Conservation (phyloP, 2,329 filamentous ascomycete genomes). For the Calonectria montana region DNA sequence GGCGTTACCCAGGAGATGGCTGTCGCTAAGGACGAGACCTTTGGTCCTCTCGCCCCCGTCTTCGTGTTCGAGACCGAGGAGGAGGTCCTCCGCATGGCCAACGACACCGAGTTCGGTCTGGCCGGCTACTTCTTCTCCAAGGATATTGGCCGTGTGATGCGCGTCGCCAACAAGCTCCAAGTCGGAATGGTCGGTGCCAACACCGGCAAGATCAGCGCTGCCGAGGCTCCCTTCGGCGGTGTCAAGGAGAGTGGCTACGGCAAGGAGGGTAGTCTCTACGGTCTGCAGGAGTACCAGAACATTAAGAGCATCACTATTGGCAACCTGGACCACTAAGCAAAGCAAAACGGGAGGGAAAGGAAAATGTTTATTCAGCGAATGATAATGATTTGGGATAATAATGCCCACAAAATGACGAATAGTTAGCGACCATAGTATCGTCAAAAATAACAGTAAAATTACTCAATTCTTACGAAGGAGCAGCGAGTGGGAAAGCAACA, state of each 20-base stretch:
- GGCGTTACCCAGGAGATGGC: slow-evolving; percentile 53
- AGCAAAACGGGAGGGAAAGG: slow-evolving; percentile 16
- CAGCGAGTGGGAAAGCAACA: too few species aligned
- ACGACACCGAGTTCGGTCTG: slow-evolving; percentile 54
- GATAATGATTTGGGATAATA: slow-evolving; percentile 40
- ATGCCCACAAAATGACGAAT: slow-evolving; percentile 25
- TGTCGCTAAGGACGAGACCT: slow-evolving; percentile 47
- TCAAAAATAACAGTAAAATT: slow-evolving; percentile 21
- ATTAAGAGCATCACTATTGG: slow-evolving; percentile 57
- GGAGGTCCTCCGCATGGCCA: slow-evolving; percentile 52
- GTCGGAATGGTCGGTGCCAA: slow-evolving; percentile 74
- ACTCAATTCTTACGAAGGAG: too few species aligned
- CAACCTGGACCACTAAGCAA: slow-evolving; percentile 40
- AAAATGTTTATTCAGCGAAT: slow-evolving; percentile 37
- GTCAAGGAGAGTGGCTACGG: slow-evolving; percentile 51
- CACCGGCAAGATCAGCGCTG: slow-evolving; percentile 48
- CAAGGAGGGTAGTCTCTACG: slow-evolving; percentile 57
- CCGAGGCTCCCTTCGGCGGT: slow-evolving; percentile 50
- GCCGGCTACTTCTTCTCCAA: slow-evolving; percentile 49
- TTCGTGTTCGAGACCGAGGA: slow-evolving; percentile 51
- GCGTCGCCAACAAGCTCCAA: slow-evolving; percentile 66
- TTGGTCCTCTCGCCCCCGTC: slow-evolving; percentile 45
- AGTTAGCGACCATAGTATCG: slow-evolving; percentile 6
- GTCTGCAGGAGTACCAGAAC: slow-evolving; percentile 58
- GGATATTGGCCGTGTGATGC: slow-evolving; percentile 50